Base-by-base conservation (phyloP, 2,329 filamentous ascomycete genomes). In the Shiraia sp. region DNA sequence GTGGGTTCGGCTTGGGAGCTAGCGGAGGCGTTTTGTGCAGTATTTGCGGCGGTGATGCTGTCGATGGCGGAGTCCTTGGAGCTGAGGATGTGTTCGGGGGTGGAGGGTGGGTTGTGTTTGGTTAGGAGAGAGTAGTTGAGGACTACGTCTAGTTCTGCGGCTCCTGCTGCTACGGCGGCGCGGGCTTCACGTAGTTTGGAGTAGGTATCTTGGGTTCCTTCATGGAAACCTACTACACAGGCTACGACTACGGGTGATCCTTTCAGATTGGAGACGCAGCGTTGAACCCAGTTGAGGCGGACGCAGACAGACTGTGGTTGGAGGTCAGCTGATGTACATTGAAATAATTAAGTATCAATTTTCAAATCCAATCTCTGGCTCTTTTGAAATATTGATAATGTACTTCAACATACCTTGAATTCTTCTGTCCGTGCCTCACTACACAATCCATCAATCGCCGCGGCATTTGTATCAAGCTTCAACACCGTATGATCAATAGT, bases 211-310 rank as follows among this genome's bases (percentile, higher is more conserved):
- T 80, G 69, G 0, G 77, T 81, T 10, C 81, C 81, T 57, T 82
- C 79, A 38, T 78, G 81, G 59, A 83, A 83, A 15, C 78, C 79
- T 8, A 83, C 72, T 5, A 83, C 81, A 50, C 77, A 79, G 31
- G 79, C 78, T 14, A 83, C 74, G 16, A 70, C 69, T n/a, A 80
- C 74, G 5, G 61, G 59, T 6, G 72, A 72, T 34, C 71, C 72
- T 42, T 72, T 70, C 33, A 84, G 71, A 39, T 76, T 73, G 29
- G 71, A 53, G 13, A 73, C 72, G 34, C 77, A 77, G 40, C 72
- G 75, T 16, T 70, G 51, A n/a, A 83, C 79, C 59, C 74, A 74
- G 25, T 73, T 69, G 1, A 75, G 66, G 6, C 80, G 75, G 2
- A 84, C 79, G 57, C 81, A 84, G 40, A 83, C 81, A 8, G 79